These are phyloP conservation scores for Scedosporium dehoogii DNA, from an alignment of 2,329 filamentous ascomycete genomes.

Conservation along the genomic window DNA sequence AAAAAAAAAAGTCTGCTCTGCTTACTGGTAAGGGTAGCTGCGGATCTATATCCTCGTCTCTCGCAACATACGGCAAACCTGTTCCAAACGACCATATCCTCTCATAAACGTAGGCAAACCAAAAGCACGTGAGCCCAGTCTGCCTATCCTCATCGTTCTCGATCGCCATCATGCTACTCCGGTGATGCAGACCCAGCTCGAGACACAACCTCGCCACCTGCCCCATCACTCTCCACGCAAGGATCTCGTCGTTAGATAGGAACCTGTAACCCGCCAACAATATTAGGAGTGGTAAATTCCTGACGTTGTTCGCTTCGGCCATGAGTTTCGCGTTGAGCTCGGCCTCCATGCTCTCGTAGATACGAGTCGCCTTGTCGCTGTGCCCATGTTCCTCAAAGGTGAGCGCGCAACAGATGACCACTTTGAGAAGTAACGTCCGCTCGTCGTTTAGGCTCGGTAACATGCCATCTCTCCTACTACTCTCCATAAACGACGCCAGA, in stretches of 20 bases:
- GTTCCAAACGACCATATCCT: slow-evolving; percentile 84
- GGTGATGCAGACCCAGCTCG: slow-evolving; percentile 74
- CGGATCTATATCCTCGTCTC: slow-evolving; percentile 78
- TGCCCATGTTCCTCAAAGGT: slow-evolving; percentile 70
- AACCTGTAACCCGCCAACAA: slow-evolving; percentile 63
- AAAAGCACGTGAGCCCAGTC: slow-evolving; percentile 65
- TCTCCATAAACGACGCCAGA: slow-evolving; percentile 64
- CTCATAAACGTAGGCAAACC: slow-evolving; percentile 79
- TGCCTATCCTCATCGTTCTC: slow-evolving; percentile 57
- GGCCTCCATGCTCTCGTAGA: slow-evolving; percentile 69
- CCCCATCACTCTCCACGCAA: slow-evolving; percentile 81
- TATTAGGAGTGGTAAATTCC: slow-evolving; percentile 39
- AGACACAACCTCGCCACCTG: slow-evolving; percentile 70
- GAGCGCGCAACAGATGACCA: slow-evolving; percentile 70
- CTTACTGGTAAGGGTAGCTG: slow-evolving; percentile 69
- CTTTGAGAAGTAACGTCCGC: slow-evolving; percentile 63
- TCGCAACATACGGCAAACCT: slow-evolving; percentile 74
- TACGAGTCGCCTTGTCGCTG: slow-evolving; percentile 59
- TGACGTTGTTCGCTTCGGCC: slow-evolving; percentile 38
- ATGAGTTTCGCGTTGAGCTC: slow-evolving; percentile 57
- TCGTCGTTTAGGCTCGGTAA: slow-evolving; percentile 32
- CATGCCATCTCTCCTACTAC: slow-evolving; percentile 24
- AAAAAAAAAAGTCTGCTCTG: slow-evolving; percentile 7
- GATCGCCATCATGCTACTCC: slow-evolving; percentile 62
- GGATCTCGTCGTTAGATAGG: slow-evolving; percentile 72